A percentile compares a stretch with the other conserved stretches of the same genome.
Conservation (phyloP, 2,329 filamentous ascomycete species). For the Fusarium subtropicale region DNA sequence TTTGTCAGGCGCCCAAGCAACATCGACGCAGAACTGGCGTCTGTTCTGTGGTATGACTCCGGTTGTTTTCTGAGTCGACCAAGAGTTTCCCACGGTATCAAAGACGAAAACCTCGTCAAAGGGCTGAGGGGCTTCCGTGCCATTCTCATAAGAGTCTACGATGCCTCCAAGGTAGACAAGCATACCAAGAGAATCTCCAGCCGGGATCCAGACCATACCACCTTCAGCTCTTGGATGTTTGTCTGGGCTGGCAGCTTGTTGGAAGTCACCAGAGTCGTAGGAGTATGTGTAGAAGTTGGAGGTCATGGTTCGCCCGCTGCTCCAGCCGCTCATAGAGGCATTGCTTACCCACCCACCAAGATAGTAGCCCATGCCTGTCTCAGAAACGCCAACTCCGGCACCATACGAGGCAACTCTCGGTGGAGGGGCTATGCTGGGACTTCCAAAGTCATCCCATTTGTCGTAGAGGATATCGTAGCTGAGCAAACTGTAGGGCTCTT, state of each 20-base stretch:
- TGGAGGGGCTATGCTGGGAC: background rate
- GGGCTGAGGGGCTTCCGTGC: background rate
- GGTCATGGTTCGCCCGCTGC: background rate
- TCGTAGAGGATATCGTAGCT: conserved; percentile 5
- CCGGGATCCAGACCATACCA: background rate
- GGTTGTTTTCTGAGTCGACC: background rate
- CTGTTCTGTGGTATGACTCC: background rate
- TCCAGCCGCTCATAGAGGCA: conserved; percentile 8
- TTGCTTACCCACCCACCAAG: conserved; percentile 7
- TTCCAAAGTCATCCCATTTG: conserved; percentile 10
- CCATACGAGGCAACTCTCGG: background rate
- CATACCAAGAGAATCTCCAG: background rate
- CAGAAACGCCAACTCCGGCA: background rate
- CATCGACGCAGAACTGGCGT: conserved; percentile 1
- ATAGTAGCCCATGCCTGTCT: background rate
- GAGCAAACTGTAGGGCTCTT: background rate
- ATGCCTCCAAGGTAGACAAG: background rate
- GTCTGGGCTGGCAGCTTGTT: background rate
- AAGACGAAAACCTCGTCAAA: background rate
- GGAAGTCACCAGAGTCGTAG: background rate
- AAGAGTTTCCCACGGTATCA: background rate
- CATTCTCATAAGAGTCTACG: background rate
- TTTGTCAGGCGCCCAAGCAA: conserved; percentile 4
- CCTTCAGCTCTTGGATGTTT: background rate
- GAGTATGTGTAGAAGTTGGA: conserved; percentile 3